A percentile compares a stretch with the other conserved stretches of the same genome.
These are phyloP conservation scores for Potentilla sterilis DNA, from an alignment of 306 rosid genomes.

Conservation along the genomic window DNA sequence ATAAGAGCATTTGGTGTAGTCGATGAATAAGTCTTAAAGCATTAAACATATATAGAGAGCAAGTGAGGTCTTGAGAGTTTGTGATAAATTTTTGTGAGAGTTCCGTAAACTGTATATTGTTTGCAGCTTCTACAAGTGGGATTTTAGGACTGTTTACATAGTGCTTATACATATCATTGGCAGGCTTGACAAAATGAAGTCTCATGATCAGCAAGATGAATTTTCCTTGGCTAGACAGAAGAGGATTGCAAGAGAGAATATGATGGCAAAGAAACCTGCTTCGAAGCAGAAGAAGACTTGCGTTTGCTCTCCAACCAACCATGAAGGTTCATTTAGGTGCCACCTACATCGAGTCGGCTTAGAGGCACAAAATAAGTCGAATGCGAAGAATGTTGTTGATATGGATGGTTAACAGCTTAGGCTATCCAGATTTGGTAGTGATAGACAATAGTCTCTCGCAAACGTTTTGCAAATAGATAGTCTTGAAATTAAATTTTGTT, in stretches of 20 bases:
- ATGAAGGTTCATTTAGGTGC: constrained; percentile 30
- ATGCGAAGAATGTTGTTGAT: not conserved
- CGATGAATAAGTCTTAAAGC: no score
- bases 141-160: not conserved
- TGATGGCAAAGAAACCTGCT: not conserved
- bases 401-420: constrained; percentile 4
- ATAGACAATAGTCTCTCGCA: no score
- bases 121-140: no score
- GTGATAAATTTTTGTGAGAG: no score
- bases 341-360: constrained; percentile 17
- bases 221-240: not conserved
- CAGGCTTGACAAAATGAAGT: constrained; percentile 13
- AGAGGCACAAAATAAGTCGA: not conserved
- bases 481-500: no score
- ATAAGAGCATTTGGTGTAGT: no score
- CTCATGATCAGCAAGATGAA: constrained; percentile 8
- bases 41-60: no score
- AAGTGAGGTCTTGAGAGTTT: no score
- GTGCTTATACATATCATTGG: not conserved
- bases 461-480: no score
- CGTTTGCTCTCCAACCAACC: constrained; percentile 33
- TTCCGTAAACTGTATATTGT: no score
- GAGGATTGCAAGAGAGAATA: not conserved
- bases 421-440: constrained; percentile 28
- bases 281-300: constrained; percentile 14